A percentile compares a stretch with the other conserved stretches of the same genome.
Conservation (phyloP, 352 stramenopile genomes). For the Globisporangium polare region DNA sequence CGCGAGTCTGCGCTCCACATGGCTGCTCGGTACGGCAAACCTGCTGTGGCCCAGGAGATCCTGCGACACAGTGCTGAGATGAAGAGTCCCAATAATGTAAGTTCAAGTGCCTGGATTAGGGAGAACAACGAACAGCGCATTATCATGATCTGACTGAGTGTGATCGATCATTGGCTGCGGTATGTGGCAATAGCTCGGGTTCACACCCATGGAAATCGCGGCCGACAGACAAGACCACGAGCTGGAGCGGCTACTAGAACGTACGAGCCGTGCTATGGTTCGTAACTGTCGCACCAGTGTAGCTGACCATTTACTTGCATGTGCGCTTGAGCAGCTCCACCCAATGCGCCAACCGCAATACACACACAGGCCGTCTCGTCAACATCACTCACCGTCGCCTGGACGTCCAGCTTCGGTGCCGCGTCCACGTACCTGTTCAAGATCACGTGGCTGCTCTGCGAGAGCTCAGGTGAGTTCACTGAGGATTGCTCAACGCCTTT, state of each 20-base stretch:
- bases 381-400: conserved; percentile 29
- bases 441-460: conserved; percentile 32
- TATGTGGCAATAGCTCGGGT: conserved; percentile 21
- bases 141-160: neutral
- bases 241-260: conserved; percentile 42
- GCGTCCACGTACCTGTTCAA: conserved; percentile 31
- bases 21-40: conserved; percentile 38
- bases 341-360: conserved; percentile 23
- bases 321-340: conserved; percentile 21
- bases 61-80: conserved; percentile 32
- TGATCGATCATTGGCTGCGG: neutral
- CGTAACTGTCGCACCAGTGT: neutral
- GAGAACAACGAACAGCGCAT: no score
- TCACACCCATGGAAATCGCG: conserved; percentile 42
- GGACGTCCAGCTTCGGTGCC: conserved; percentile 14
- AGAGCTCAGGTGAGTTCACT: conserved; percentile 16
- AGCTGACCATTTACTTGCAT: neutral
- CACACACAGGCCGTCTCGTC: conserved; percentile 16
- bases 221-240: conserved; percentile 28
- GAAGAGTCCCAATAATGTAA: conserved; percentile 28
- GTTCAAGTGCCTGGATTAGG: neutral
- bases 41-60: conserved; percentile 31
- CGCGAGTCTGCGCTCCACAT: conserved; percentile 38
- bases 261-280: conserved; percentile 14
- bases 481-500: conserved; percentile 19